Base-by-base conservation (phyloP, 192 early-diverging fungal species). In the Thamnidium elegans region DNA sequence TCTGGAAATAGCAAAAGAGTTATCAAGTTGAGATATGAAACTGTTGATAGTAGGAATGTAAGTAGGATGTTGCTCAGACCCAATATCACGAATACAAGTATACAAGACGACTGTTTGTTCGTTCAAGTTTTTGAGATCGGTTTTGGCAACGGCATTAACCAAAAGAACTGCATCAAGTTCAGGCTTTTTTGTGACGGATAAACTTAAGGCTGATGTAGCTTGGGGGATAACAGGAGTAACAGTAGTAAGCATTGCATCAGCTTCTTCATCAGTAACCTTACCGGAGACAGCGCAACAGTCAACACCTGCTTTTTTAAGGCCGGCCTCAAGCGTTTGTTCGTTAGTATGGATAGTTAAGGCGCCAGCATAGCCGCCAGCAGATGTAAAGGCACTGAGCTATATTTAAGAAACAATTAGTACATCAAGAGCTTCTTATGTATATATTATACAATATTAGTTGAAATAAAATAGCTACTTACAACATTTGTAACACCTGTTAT, bases 371-470 rank as follows among this genome's bases (percentile, higher is more conserved):
- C 61, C 61, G 7, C 15, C 7, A 39, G 61, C 30, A 4, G 32
- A 45, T 9, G 48, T 63, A 17, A 51, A 63, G 5, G 26, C 61
- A 11, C 19, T 20, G 19, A 63, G 32, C 61, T 63, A 34, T 36
- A 50, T 50, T 50, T 3, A 50, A 15, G 20, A 26, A 26, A 26
- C 3, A 2, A 26, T 26, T 26, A 26, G 26, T 26, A 26, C 26
- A 3, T 26, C 26, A 26, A 26, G 26, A 26, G 26, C 26, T 26
- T 3, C 26, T 26, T 26, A 1, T n/a, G n/a, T 26, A 26, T 26
- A 26, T 26, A 26, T 26, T 3, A 26, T 26, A 26, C 26, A 26
- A 3, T 26, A 26, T 26, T 26, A 26, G 26, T 26, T 2, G 26
- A 26, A 3, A 1, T 26, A 26, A 26, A 26, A 26, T 26, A 2